Evolutionary conservation across 2,329 filamentous ascomycete species (phyloP).

Genomic region (Bipolaris zeicola): DNA sequence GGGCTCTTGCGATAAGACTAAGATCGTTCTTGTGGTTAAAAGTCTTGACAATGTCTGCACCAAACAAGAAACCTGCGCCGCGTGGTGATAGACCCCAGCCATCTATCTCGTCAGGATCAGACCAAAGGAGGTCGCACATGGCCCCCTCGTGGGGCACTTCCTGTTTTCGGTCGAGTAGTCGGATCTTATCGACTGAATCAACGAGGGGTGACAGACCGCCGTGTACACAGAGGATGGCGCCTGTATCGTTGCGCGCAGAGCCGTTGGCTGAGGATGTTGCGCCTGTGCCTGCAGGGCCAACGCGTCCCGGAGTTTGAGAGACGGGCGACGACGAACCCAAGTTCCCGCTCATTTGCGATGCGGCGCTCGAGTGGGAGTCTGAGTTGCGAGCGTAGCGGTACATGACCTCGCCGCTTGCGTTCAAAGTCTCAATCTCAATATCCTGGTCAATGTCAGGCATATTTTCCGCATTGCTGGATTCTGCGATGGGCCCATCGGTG

Average conservation of each 20-base stretch:
- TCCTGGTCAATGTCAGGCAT: constrained; percentile 67
- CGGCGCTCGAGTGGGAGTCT: constrained; percentile 45
- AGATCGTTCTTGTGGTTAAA: constrained; percentile 97
- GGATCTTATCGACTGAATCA: constrained; percentile 93
- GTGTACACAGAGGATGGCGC: constrained; percentile 90
- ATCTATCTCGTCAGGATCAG: constrained; percentile 96
- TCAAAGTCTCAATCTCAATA: constrained; percentile 91
- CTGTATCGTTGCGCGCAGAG: constrained; percentile 57
- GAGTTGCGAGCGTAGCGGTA: constrained; percentile 67
- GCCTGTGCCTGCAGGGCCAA: constrained; percentile 78
- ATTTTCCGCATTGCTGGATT: constrained; percentile 57
- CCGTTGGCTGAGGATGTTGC: constrained; percentile 72
- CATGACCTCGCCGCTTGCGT: constrained; percentile 79
- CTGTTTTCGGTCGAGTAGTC: constrained; percentile 89
- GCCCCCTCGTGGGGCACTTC: constrained; percentile 98
- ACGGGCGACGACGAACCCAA: constrained; percentile 44
- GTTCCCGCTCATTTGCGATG: constrained; percentile 40
- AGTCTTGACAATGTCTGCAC: constrained; percentile 87
- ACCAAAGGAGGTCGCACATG: constrained; percentile 99
- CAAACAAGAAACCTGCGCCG: constrained; percentile 94
- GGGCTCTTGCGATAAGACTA: constrained; percentile 87
- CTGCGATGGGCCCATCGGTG: constrained; percentile 60
- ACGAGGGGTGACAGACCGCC: constrained; percentile 90
- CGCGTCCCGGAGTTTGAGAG: constrained; percentile 55
- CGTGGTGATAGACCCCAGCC: constrained; percentile 95